Conservation (phyloP, 1,139 yeast species). For the Protomyces gravidus region DNA sequence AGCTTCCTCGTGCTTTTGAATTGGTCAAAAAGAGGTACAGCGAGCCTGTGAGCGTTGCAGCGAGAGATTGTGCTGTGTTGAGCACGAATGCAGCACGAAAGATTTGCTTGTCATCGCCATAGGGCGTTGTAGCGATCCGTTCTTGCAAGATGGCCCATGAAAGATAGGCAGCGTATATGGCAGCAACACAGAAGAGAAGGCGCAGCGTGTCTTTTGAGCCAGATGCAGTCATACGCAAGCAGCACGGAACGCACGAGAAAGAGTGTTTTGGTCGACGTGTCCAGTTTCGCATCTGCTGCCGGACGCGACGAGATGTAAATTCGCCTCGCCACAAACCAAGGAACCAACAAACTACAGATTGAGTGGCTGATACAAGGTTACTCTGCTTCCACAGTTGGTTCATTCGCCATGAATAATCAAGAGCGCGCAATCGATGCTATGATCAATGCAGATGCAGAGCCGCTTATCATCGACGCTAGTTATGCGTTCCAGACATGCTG, state of each 20-base stretch:
- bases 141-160: conserved; percentile 88
- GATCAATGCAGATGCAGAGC: conserved; percentile 20
- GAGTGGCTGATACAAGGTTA: too few relatives aligned
- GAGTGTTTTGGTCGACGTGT: not conserved
- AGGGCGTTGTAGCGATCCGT: conserved; percentile 72
- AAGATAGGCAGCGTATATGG: conserved; percentile 21
- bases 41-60: conserved; percentile 68
- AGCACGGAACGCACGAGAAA: not conserved
- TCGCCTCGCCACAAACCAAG: not conserved
- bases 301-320: not conserved
- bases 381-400: not conserved
- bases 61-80: conserved; percentile 65
- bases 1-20: conserved; percentile 25
- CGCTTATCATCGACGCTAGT: conserved; percentile 19
- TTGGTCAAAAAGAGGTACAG: conserved; percentile 48
- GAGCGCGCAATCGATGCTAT: conserved; percentile 11
- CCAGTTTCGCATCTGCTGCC: not conserved
- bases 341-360: too few relatives aligned
- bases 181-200: conserved; percentile 12
- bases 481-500: conserved; percentile 16
- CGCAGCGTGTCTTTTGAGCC: conserved; percentile 4
- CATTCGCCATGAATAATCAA: not conserved
- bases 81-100: conserved; percentile 75
- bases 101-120: conserved; percentile 55
- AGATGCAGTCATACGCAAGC: not conserved